These are phyloP conservation scores for Asterophora lycoperdoides DNA, from an alignment of 768 basidiomycete genomes.

Conservation along the genomic window DNA sequence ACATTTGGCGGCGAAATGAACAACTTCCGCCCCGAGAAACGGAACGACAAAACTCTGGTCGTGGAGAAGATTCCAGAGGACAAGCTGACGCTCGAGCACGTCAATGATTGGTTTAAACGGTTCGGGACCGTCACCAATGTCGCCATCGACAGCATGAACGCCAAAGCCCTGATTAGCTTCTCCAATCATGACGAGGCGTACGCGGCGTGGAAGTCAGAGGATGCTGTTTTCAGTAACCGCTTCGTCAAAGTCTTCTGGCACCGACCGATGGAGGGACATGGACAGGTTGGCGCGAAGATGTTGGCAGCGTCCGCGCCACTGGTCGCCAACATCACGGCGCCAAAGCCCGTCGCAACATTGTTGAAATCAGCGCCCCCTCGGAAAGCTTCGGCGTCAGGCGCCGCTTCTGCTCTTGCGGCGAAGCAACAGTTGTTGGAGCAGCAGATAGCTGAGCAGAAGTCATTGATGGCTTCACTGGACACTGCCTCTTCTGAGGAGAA, in stretches of 20 bases:
- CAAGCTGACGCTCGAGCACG: conserved; percentile 68
- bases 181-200: conserved; percentile 78
- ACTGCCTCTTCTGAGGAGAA: conserved; percentile 69
- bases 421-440: conserved; percentile 76
- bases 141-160: conserved; percentile 68
- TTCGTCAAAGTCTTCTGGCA: conserved; percentile 98
- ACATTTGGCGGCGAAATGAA: conserved; percentile 63
- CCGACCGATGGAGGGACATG: conserved; percentile 88
- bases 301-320: conserved; percentile 78
- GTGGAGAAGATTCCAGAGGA: conserved; percentile 93
- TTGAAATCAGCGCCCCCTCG: conserved; percentile 24
- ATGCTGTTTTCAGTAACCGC: conserved; percentile 91
- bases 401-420: conserved; percentile 54
- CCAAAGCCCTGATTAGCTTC: conserved; percentile 88
- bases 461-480: conserved; percentile 66
- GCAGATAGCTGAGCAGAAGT: conserved; percentile 86
- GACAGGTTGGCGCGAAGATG: conserved; percentile 69
- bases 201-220: conserved; percentile 87
- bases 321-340: conserved; percentile 57
- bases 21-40: conserved; percentile 61
- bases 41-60: conserved; percentile 78
- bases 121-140: conserved; percentile 93
- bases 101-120: conserved; percentile 87
- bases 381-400: conserved; percentile 34
- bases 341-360: conserved; percentile 25